These are phyloP conservation scores for Geosmithia morbida DNA, from an alignment of 2,329 filamentous ascomycete genomes.

Conservation along the genomic window DNA sequence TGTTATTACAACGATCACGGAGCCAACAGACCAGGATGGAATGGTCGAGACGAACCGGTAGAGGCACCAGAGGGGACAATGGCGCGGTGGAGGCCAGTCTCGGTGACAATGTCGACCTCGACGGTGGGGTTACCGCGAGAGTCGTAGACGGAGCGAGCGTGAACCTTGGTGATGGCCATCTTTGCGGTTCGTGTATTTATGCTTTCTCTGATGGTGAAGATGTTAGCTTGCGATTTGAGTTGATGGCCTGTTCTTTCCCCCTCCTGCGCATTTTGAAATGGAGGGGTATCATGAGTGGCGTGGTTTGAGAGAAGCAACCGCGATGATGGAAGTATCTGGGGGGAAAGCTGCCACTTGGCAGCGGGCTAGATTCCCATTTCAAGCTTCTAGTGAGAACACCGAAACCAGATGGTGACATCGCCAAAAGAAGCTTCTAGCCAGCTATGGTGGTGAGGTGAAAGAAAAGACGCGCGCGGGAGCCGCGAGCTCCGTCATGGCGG, in stretches of 20 bases:
- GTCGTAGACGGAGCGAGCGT: constrained; percentile 95
- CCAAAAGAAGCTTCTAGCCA: neutral
- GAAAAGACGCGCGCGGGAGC: neutral
- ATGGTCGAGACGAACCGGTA: constrained; percentile 50
- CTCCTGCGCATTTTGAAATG: neutral
- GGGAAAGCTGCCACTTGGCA: neutral
- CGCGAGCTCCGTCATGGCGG: neutral
- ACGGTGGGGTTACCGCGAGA: constrained; percentile 97
- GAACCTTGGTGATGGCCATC: constrained; percentile 85
- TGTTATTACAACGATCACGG: constrained; percentile 8
- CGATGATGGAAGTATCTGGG: no score
- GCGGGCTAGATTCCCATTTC: neutral
- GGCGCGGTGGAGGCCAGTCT: constrained; percentile 91
- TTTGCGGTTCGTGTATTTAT: constrained; percentile 16
- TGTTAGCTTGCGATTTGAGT: neutral
- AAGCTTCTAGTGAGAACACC: neutral
- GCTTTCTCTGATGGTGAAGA: neutral
- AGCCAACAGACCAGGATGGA: constrained; percentile 3
- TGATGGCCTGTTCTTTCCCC: neutral
- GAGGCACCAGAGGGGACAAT: constrained; percentile 96
- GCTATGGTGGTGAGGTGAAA: neutral
- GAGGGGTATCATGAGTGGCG: neutral
- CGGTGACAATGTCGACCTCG: constrained; percentile 93
- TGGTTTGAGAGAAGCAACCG: no score
- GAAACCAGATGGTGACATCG: neutral